Conservation (phyloP, 257 asterid species). For the Haberlea rhodopensis region DNA sequence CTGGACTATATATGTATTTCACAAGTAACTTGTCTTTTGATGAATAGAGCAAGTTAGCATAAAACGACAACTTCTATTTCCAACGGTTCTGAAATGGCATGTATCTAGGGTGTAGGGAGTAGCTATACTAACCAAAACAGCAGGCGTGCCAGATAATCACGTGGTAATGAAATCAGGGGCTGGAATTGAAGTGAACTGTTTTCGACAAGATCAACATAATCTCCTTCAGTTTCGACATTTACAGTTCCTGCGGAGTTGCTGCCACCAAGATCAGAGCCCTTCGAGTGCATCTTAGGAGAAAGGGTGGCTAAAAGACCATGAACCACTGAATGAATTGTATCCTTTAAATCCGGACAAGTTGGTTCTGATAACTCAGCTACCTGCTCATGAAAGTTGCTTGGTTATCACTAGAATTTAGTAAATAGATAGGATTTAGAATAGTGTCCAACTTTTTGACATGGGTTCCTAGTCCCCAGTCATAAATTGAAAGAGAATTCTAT, state of each 20-base stretch:
- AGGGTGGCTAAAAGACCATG: conserved; percentile 97
- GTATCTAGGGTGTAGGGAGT: background rate
- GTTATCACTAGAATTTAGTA: background rate
- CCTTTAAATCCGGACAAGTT: conserved; percentile 66
- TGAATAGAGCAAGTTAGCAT: background rate
- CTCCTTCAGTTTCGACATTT: conserved; percentile 53
- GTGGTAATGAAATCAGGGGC: conserved; percentile 74
- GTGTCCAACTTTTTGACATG: background rate
- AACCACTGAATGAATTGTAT: conserved; percentile 74
- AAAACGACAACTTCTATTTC: background rate
- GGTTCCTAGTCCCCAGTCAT: background rate
- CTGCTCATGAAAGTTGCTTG: conserved; percentile 38
- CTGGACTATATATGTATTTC: background rate
- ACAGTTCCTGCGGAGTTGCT: conserved; percentile 41
- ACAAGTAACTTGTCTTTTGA: background rate
- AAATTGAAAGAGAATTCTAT: too few relatives aligned
- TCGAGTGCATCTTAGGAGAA: conserved; percentile 93
- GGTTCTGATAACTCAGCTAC: conserved; percentile 95
- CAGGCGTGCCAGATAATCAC: conserved; percentile 91
- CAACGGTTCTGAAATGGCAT: background rate
- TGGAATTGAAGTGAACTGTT: conserved; percentile 83
- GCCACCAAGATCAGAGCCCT: conserved; percentile 55
- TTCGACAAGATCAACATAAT: conserved; percentile 73
- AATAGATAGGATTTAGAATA: background rate
- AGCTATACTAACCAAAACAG: conserved; percentile 62